Evolutionary conservation across 140 eudicot genomes (phyloP).

Genomic region (Oenanthe javanica): DNA sequence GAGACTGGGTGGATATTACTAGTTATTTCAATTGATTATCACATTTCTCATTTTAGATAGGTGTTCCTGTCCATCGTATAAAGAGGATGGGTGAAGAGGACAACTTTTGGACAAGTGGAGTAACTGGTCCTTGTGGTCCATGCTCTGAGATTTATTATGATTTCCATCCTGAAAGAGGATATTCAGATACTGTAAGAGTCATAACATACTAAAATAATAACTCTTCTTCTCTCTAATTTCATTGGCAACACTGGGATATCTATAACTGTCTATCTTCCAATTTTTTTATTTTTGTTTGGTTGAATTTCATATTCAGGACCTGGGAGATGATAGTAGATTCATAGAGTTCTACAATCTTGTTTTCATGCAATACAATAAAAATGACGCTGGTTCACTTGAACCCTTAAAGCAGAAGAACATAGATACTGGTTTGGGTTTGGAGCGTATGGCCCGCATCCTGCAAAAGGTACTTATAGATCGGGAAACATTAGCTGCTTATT

Average conservation of each 20-base stretch:
- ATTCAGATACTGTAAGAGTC: conserved; percentile 50
- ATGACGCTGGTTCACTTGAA: conserved; percentile 82
- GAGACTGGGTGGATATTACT: background rate
- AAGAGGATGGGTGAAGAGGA: conserved; percentile 94
- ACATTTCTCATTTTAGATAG: conserved; percentile 48
- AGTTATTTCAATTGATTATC: background rate
- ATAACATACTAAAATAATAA: conserved; percentile 5
- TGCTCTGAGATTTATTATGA: conserved; percentile 94
- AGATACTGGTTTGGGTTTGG: conserved; percentile 94
- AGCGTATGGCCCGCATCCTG: conserved; percentile 94
- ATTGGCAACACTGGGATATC: background rate
- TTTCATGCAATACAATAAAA: conserved; percentile 83
- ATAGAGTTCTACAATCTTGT: conserved; percentile 97
- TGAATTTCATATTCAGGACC: conserved; percentile 46
- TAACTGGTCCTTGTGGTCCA: conserved; percentile 97
- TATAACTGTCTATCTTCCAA: background rate
- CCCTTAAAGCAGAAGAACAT: conserved; percentile 86
- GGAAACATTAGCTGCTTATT: background rate
- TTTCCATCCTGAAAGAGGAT: conserved; percentile 78
- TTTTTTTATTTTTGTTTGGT: background rate
- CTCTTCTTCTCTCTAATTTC: background rate
- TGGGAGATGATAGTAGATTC: conserved; percentile 88
- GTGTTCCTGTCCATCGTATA: conserved; percentile 73
- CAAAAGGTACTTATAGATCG: conserved; percentile 47
- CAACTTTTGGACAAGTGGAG: conserved; percentile 96